These are phyloP conservation scores for Lycium ferocissimum DNA, from an alignment of 257 asterid genomes.

Conservation along the genomic window DNA sequence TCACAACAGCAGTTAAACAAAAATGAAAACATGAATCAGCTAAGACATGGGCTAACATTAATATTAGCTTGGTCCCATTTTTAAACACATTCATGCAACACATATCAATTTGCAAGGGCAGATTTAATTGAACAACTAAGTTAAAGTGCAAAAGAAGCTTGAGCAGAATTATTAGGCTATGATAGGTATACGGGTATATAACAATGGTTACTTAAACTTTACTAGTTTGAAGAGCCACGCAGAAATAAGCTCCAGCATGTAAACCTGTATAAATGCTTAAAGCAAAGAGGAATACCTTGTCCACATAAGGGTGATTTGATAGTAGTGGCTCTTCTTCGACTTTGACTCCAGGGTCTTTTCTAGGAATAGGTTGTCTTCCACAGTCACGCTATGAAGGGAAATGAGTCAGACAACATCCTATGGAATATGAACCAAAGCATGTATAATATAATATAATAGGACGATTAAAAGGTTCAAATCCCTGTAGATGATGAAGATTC, in stretches of 20 bases:
- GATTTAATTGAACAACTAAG: constrained; percentile 26
- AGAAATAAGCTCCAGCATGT: not conserved
- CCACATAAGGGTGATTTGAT: constrained; percentile 93
- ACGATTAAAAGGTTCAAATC: not conserved
- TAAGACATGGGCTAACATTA: not conserved
- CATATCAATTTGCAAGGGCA: not conserved
- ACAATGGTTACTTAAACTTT: not conserved
- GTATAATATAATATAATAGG: constrained; percentile 27
- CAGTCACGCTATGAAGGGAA: constrained; percentile 74
- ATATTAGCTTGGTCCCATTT: constrained; percentile 21
- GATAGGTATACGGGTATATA: not conserved
- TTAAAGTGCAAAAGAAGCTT: constrained; percentile 8
- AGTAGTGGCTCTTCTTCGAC: constrained; percentile 89
- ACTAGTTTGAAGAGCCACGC: constrained; percentile 15
- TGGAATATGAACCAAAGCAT: not conserved
- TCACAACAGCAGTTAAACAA: not conserved
- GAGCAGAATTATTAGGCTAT: constrained; percentile 5
- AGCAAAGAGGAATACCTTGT: constrained; percentile 60
- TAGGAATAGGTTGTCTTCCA: constrained; percentile 90
- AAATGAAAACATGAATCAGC: not conserved
- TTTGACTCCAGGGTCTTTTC: constrained; percentile 83
- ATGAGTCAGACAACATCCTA: constrained; percentile 31
- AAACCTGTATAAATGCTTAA: not conserved
- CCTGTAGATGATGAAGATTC: not conserved
- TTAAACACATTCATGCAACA: constrained; percentile 4